Evolutionary conservation across 208 protist genomes (phyloP), one percentile per base, ranked within the genome.

Genomic region (Naegleria lovaniensis): DNA sequence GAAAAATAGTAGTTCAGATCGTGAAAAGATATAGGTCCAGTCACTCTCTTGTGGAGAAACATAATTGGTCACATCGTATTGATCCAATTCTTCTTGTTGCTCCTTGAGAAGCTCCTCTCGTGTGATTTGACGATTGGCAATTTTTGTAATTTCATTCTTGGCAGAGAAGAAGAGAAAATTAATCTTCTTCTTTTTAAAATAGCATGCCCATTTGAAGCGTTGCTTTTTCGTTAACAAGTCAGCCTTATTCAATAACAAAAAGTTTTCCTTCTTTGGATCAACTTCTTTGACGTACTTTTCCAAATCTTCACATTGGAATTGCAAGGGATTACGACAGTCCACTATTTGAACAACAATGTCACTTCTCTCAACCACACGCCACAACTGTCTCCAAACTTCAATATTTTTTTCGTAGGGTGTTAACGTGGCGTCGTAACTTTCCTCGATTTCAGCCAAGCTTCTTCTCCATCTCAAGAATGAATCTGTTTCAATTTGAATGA

Each of bases 391-490:
- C 99, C 99, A 99, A 36, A 99, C 97, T 93, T 99, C 98, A 13
- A 99, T 85, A 94, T 99, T 99, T 92, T 98, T 98, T 95, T 99
- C 99, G 92, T 99, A 99, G 39, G 98, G 99, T 41, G 98, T 99
- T 90, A 99, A 92, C 43, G 97, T 84, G 11, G 98, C 91, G 91
- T 97, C 93, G 90, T 98, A 94, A 76, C 98, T 92, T 92, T 99
- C 96, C 92, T 99, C 98, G 40, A 99, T 52, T 84, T 92, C 79
- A 58, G 96, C 93, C 40, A 98, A 92, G 33, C 91, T 93, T 83
- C 96, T 95, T 90, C 97, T 95, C 97, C 97, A 98, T 88, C 97
- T 93, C 39, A 96, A 93, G 85, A 98, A 98, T n/a, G 92, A 93
- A 52, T 93, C 90, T 67, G 93, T 94, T 92, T 98, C 97, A 43